phyloP scores from a whole-genome alignment of 371 early-diverging fungal genomes.

The Dinochytrium kinnereticum region DNA sequence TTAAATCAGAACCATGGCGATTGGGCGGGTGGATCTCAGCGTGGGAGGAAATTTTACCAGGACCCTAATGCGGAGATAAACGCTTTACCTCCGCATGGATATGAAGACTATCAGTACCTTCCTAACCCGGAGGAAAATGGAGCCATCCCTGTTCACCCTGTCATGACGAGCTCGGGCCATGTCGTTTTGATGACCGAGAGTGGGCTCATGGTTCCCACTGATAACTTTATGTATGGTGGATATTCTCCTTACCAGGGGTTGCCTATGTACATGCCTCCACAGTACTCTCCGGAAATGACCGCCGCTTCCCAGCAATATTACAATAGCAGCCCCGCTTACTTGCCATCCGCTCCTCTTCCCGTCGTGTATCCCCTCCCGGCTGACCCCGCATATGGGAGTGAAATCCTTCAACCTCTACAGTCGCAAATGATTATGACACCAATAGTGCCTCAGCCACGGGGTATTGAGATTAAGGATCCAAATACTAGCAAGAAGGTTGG shows the following conservation, averaged over 20 bases:
- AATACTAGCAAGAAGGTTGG: not conserved
- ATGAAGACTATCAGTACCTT: not conserved
- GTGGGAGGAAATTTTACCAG: no score
- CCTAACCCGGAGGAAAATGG: not conserved
- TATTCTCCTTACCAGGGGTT: constrained; percentile 9
- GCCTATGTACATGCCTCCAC: constrained; percentile 1
- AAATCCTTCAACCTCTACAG: not conserved
- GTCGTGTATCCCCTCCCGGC: constrained; percentile 12
- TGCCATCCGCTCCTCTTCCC: not conserved
- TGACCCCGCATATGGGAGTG: not conserved
- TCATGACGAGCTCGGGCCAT: constrained; percentile 15
- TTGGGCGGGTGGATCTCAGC: no score
- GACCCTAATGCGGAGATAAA: no score
- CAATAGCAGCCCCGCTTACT: not conserved
- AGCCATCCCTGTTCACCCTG: constrained; percentile 9
- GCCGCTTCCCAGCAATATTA: not conserved
- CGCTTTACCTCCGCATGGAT: no score
- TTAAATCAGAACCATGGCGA: no score
- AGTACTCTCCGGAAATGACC: not conserved
- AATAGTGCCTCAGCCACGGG: not conserved
- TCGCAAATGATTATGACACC: not conserved
- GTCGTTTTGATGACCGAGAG: constrained; percentile 10
- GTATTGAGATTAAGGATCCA: constrained; percentile 3
- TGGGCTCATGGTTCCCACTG: constrained; percentile 19
- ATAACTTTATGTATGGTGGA: constrained; percentile 13